Percentiles rank a stretch among this genome's conserved stretches.
These are phyloP conservation scores for Talaromyces rugulosus DNA, from an alignment of 2,329 filamentous ascomycete genomes.

Conservation along the genomic window DNA sequence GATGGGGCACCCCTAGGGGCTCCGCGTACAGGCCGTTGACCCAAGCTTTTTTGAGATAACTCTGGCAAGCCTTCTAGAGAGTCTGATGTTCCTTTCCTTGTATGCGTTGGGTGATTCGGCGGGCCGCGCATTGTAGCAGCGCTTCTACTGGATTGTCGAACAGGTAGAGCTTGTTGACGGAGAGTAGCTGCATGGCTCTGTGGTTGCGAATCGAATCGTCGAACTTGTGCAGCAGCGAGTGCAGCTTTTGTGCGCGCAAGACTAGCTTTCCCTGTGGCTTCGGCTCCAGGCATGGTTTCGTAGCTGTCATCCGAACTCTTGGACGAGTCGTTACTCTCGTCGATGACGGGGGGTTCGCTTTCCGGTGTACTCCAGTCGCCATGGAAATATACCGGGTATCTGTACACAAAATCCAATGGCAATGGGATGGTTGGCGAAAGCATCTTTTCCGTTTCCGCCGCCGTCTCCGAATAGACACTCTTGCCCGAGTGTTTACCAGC, in stretches of 20 bases:
- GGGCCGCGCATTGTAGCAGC: slow-evolving; percentile 20
- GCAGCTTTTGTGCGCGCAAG: slow-evolving; percentile 34
- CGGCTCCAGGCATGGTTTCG: slow-evolving; percentile 21
- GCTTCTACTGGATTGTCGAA: slow-evolving; percentile 26
- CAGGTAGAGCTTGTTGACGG: slow-evolving; percentile 41
- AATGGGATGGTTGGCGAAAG: slow-evolving; percentile 44
- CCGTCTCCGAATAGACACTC: slow-evolving; percentile 44
- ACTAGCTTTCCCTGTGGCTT: slow-evolving; percentile 18
- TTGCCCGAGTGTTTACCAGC: slow-evolving; percentile 44
- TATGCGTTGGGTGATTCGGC: slow-evolving; percentile 9
- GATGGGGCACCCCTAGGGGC: slow-evolving; percentile 32
- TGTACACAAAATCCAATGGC: slow-evolving; percentile 43
- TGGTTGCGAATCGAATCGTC: slow-evolving; percentile 30
- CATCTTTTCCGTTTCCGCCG: slow-evolving; percentile 42
- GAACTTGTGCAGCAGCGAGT: slow-evolving; percentile 37
- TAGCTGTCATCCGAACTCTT: slow-evolving; percentile 23
- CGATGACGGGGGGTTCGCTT: slow-evolving; percentile 12
- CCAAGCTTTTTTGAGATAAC: slow-evolving; percentile 29
- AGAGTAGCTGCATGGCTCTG: slow-evolving; percentile 46
- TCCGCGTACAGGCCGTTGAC: slow-evolving; percentile 35
- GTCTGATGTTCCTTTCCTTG: slow-evolving; percentile 5
- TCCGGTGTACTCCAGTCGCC: slow-evolving; percentile 38
- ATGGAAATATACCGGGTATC: slow-evolving; percentile 36
- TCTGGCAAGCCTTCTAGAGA: slow-evolving; percentile 6
- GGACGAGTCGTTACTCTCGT: slow-evolving; percentile 21